Evolutionary conservation across 305 asterid species (phyloP).

Genomic region (Fraxinus greggii): DNA sequence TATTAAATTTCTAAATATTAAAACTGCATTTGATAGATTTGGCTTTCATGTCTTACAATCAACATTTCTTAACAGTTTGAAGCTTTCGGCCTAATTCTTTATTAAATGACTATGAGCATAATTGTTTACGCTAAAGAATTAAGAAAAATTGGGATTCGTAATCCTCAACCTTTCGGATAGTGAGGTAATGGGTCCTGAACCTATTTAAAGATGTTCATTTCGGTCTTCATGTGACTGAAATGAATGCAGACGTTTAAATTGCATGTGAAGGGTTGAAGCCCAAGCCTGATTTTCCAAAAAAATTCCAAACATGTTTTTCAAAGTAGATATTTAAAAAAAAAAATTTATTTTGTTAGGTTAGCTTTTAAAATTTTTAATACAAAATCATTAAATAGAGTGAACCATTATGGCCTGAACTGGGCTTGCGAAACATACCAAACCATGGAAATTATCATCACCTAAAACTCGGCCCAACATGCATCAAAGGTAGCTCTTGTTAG

Average conservation of each 20-base stretch:
- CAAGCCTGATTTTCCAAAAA: too few species aligned
- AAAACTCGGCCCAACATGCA: not conserved
- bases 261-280: not conserved
- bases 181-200: not conserved
- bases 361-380: too few species aligned
- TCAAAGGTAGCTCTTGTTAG: not conserved
- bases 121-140: not conserved
- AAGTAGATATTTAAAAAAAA: too few species aligned
- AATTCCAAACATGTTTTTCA: not conserved
- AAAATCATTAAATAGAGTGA: not conserved
- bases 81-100: not conserved
- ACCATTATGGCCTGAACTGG: not conserved
- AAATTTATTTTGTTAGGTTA: too few species aligned
- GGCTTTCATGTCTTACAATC: not conserved
- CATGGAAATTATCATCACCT: not conserved
- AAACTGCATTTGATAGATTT: not conserved
- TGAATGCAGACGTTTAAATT: not conserved
- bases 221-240: not conserved
- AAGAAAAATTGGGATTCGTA: not conserved
- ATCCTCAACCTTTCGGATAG: not conserved
- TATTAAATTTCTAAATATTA: too few species aligned
- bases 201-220: not conserved
- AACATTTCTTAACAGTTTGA: not conserved
- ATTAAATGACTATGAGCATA: not conserved
- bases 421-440: too few species aligned